Evolutionary conservation across 306 rosid genomes (phyloP).

Genomic region (Mimosa bimucronata): DNA sequence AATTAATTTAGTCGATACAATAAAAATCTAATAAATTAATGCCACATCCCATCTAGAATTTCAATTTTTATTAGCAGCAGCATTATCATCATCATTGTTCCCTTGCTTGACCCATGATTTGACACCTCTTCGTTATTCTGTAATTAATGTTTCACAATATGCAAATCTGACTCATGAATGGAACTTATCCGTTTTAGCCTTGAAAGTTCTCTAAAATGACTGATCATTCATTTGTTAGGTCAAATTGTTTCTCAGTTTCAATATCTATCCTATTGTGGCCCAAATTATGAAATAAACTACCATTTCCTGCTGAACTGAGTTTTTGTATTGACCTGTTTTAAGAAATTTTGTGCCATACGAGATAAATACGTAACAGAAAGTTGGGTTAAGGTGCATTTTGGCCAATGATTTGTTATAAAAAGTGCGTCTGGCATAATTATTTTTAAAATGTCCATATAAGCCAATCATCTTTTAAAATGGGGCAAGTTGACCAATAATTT

Average conservation of each 20-base stretch:
- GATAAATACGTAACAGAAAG: too few relatives aligned
- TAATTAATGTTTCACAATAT: not conserved
- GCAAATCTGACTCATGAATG: not conserved
- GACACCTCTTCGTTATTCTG: conserved; percentile 18
- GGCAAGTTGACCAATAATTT: too few relatives aligned
- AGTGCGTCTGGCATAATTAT: too few relatives aligned
- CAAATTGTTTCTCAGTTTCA: not conserved
- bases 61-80: not conserved
- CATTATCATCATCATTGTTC: not conserved
- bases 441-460: too few relatives aligned
- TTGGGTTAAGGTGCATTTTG: too few relatives aligned
- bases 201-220: not conserved
- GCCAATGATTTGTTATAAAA: too few relatives aligned
- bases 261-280: not conserved
- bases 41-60: not conserved
- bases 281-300: not conserved
- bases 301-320: too few relatives aligned
- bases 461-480: too few relatives aligned
- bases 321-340: too few relatives aligned
- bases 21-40: not conserved
- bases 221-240: not conserved
- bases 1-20: not conserved
- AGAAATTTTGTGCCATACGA: too few relatives aligned
- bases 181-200: not conserved
- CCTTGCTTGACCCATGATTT: conserved; percentile 18